Percentiles rank a stretch among this genome's conserved stretches.
Conservation (phyloP, 805 yeast genomes). For the Kodamaea neixiangensis region DNA sequence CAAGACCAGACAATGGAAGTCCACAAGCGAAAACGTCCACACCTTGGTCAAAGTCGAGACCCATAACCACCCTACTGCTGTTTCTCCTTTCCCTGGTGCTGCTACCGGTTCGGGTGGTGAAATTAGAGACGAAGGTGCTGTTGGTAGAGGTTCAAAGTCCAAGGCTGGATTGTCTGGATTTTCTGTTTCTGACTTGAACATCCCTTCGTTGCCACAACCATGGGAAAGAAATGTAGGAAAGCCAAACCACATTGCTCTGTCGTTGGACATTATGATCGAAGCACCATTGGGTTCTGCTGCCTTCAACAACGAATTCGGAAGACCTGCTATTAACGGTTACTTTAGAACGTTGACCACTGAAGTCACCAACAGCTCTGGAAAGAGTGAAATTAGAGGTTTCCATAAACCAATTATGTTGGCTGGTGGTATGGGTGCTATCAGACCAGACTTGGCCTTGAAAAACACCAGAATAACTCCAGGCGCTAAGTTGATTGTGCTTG, state of each 20-base stretch:
- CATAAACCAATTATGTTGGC: conserved; percentile 99
- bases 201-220: conserved; percentile 85
- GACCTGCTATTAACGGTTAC: conserved; percentile 96
- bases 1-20: conserved; percentile 67
- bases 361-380: conserved; percentile 61
- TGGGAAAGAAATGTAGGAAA: conserved; percentile 93
- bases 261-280: conserved; percentile 92
- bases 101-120: conserved; percentile 99
- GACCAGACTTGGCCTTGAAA: conserved; percentile 91
- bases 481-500: conserved; percentile 85
- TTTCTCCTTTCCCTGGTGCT: conserved; percentile 98
- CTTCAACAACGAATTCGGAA: conserved; percentile 96
- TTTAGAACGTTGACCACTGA: conserved; percentile 91
- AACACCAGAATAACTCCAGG: conserved; percentile 89
- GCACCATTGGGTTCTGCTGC: conserved; percentile 99
- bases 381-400: conserved; percentile 85
- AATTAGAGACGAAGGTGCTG: conserved; percentile 99
- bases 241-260: conserved; percentile 90
- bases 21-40: conserved; percentile 77
- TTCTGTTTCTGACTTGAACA: conserved; percentile 84
- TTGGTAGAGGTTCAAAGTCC: conserved; percentile 96
- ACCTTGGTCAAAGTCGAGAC: conserved; percentile 96
- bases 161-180: conserved; percentile 96
- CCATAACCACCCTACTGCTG: conserved; percentile 99
- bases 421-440: conserved; percentile 96